phyloP scores from a whole-genome alignment of 805 yeast genomes.

The Metschnikowia chrysomelidarum region DNA sequence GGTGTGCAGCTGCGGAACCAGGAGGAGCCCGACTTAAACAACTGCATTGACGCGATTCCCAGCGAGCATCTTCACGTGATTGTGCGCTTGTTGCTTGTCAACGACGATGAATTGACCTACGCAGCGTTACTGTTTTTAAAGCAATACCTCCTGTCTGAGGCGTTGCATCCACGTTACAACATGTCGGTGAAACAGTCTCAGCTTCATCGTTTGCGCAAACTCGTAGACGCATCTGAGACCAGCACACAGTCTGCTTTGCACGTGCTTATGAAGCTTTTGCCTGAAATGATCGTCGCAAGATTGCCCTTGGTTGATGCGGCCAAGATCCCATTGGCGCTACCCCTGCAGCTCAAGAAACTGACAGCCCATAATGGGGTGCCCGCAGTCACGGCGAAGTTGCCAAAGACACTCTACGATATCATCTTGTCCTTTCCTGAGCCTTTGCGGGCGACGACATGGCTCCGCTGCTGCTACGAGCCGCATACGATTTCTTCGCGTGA shows the following conservation, averaged over 20 bases:
- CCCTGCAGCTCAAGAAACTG: slow-evolving; percentile 47
- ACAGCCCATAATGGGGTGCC: slow-evolving; percentile 53
- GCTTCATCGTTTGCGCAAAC: slow-evolving; percentile 43
- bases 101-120: slow-evolving; percentile 68
- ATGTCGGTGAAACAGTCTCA: slow-evolving; percentile 32
- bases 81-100: slow-evolving; percentile 56
- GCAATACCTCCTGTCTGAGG: slow-evolving; percentile 70
- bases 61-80: slow-evolving; percentile 48
- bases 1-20: slow-evolving; percentile 11
- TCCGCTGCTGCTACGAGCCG: slow-evolving; percentile 86
- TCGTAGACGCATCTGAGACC: slow-evolving; percentile 46
- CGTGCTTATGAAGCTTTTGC: slow-evolving; percentile 57
- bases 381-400: slow-evolving; percentile 57
- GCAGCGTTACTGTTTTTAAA: slow-evolving; percentile 80
- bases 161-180: slow-evolving; percentile 30
- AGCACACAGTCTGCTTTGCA: slow-evolving; percentile 45
- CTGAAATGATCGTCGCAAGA: slow-evolving; percentile 48
- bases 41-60: slow-evolving; percentile 41
- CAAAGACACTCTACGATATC: slow-evolving; percentile 53
- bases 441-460: slow-evolving; percentile 89
- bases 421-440: slow-evolving; percentile 77
- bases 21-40: slow-evolving; percentile 30
- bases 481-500: slow-evolving; percentile 30
- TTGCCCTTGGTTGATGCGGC: slow-evolving; percentile 37
- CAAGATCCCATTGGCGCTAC: slow-evolving; percentile 22